phyloP scores from a whole-genome alignment of 305 asterid species.

The Ilex paraguariensis region DNA sequence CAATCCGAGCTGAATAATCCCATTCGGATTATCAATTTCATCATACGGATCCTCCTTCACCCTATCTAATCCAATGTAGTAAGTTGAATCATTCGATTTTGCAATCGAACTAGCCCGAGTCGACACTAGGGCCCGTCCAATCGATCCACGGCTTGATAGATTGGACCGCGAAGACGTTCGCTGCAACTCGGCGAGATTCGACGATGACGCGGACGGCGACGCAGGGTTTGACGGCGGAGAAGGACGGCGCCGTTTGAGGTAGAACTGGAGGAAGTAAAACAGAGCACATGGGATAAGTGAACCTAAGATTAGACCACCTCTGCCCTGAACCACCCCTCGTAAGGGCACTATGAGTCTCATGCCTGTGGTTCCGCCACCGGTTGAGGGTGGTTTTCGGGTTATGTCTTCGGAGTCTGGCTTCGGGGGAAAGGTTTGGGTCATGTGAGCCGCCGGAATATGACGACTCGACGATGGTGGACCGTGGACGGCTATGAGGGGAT shows the following conservation, averaged over 20 bases:
- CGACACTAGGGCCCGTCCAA: constrained; percentile 52
- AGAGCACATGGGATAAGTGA: constrained; percentile 88
- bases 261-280: constrained; percentile 77
- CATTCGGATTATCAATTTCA: constrained; percentile 52
- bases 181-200: constrained; percentile 45
- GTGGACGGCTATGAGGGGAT: constrained; percentile 1
- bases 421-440: constrained; percentile 22
- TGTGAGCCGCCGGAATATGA: constrained; percentile 27
- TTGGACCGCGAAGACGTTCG: constrained; percentile 69
- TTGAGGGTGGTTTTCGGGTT: constrained; percentile 20
- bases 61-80: constrained; percentile 82
- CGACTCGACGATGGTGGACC: constrained; percentile 16
- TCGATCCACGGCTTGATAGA: constrained; percentile 58
- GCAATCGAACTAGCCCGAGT: constrained; percentile 47
- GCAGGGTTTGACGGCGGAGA: constrained; percentile 29
- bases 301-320: constrained; percentile 84
- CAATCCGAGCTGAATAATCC: constrained; percentile 79
- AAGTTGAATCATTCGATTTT: constrained; percentile 66
- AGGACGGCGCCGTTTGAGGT: constrained; percentile 80
- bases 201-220: constrained; percentile 44
- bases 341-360: constrained; percentile 93
- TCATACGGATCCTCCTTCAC: constrained; percentile 54
- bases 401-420: constrained; percentile 22
- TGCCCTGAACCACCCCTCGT: constrained; percentile 90
- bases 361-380: constrained; percentile 28